Conservation (phyloP, 2,329 filamentous ascomycete genomes). For the Ophiosphaerella korrae region DNA sequence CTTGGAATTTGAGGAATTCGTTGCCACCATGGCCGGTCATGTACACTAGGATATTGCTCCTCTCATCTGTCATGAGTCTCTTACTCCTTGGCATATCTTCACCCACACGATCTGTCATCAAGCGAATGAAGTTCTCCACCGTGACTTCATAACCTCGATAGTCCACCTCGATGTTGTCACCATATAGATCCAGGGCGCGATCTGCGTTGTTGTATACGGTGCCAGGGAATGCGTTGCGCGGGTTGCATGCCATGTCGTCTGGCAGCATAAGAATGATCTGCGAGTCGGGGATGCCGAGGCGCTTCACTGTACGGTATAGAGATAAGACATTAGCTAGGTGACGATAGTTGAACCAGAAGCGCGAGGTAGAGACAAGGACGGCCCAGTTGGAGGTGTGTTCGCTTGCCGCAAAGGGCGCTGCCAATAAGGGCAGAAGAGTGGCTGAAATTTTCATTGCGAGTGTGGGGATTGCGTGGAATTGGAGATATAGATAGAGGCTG, state of each 20-base stretch:
- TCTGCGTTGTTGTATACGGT: constrained; percentile 99
- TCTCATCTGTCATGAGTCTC: constrained; percentile 88
- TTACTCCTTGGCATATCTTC: constrained; percentile 96
- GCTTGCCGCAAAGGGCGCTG: constrained; percentile 55
- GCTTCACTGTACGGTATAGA: constrained; percentile 96
- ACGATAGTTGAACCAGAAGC: constrained; percentile 99
- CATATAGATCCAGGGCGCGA: constrained; percentile 92
- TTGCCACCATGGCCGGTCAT: constrained; percentile 99
- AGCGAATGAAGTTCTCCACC: constrained; percentile 96
- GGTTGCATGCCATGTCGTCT: constrained; percentile 99
- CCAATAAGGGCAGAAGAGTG: constrained; percentile 34
- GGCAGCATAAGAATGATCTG: constrained; percentile 99
- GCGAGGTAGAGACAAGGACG: constrained; percentile 95
- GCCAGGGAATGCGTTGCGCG: constrained; percentile 94
- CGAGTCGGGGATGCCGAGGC: constrained; percentile 94
- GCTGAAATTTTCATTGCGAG: constrained; percentile 31
- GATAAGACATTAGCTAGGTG: constrained; percentile 97
- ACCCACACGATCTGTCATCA: constrained; percentile 91
- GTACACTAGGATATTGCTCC: constrained; percentile 96
- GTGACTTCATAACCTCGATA: constrained; percentile 98
- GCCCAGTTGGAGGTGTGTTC: constrained; percentile 99
- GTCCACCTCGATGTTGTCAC: constrained; percentile 98
- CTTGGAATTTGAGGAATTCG: constrained; percentile 98
- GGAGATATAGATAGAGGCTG: background rate
- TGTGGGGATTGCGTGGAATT: background rate